A percentile compares a stretch with the other conserved stretches of the same genome.
Conservation (phyloP, 108 stramenopile species). For the Mayamaea pseudoterrestris region DNA sequence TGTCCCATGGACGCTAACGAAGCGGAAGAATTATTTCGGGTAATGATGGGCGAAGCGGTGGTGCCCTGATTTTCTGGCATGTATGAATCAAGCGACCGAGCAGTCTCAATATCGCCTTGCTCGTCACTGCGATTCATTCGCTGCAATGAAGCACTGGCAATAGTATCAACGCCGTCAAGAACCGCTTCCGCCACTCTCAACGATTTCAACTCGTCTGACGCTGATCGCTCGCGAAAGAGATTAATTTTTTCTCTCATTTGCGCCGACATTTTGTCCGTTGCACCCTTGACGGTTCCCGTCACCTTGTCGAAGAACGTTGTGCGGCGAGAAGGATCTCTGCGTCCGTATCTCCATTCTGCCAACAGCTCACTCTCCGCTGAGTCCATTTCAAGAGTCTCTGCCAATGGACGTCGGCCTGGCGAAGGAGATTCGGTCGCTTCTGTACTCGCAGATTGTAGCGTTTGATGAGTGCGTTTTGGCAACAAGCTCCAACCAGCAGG, state of each 20-base stretch:
- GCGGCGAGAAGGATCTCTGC: conserved; percentile 58
- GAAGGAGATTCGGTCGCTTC: too few relatives aligned
- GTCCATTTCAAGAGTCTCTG: not conserved
- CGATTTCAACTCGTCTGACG: conserved; percentile 5
- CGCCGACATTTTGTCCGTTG: conserved; percentile 33
- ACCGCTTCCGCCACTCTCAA: not conserved
- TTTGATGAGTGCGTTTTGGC: too few relatives aligned
- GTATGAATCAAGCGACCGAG: too few relatives aligned
- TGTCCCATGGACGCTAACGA: conserved; percentile 11
- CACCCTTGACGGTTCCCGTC: conserved; percentile 35
- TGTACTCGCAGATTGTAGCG: too few relatives aligned
- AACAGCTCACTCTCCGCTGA: conserved; percentile 12
- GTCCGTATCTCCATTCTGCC: conserved; percentile 16
- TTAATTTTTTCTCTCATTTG: conserved; percentile 2
- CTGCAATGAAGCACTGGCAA: too few relatives aligned
- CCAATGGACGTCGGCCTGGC: too few relatives aligned
- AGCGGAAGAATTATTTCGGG: not conserved
- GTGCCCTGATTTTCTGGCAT: too few relatives aligned
- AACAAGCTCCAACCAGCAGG: too few relatives aligned
- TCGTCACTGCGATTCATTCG: too few relatives aligned
- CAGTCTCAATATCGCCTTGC: too few relatives aligned
- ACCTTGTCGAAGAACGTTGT: conserved; percentile 56
- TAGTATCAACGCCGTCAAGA: not conserved
- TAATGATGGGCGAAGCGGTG: too few relatives aligned
- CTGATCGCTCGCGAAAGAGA: conserved; percentile 3